These are phyloP conservation scores for Umbilicaria muhlenbergii DNA, from an alignment of 495 filamentous ascomycete species.

Conservation along the genomic window DNA sequence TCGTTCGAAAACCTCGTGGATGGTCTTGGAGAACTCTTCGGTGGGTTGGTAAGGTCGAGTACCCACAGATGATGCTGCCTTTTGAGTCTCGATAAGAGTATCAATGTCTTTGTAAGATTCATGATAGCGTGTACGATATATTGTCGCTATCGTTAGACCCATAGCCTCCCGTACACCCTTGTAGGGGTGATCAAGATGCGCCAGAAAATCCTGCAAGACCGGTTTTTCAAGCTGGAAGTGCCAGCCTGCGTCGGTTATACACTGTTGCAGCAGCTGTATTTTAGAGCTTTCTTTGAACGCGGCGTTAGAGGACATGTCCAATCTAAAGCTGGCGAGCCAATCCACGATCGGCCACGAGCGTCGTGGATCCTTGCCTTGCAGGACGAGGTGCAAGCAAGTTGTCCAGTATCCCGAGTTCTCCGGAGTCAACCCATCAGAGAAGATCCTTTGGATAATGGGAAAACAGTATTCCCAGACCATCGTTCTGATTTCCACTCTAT, in stretches of 20 bases:
- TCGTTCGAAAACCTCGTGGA: constrained; percentile 60
- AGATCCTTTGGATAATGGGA: constrained; percentile 72
- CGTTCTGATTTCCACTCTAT: constrained; percentile 48
- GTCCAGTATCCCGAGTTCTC: constrained; percentile 93
- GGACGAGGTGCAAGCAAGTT: constrained; percentile 75
- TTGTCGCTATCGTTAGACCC: constrained; percentile 70
- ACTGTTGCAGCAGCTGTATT: constrained; percentile 78
- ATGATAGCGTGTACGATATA: constrained; percentile 81
- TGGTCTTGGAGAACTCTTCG: constrained; percentile 53
- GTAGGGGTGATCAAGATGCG: constrained; percentile 92
- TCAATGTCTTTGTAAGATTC: constrained; percentile 75
- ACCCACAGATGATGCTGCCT: constrained; percentile 65
- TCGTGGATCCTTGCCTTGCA: constrained; percentile 73
- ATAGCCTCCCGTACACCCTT: constrained; percentile 93
- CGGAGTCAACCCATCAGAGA: constrained; percentile 79
- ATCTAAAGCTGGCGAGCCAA: constrained; percentile 65
- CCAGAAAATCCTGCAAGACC: constrained; percentile 75
- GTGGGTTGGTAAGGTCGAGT: constrained; percentile 67
- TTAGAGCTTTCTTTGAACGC: constrained; percentile 99
- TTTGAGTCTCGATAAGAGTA: constrained; percentile 61
- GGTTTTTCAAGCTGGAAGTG: constrained; percentile 90
- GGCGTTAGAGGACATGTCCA: constrained; percentile 91
- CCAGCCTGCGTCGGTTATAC: constrained; percentile 81
- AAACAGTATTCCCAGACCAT: constrained; percentile 79
- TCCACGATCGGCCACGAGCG: constrained; percentile 75